Evolutionary conservation across 140 eudicot genomes (phyloP).

Genomic region (Senecio squalidus): DNA sequence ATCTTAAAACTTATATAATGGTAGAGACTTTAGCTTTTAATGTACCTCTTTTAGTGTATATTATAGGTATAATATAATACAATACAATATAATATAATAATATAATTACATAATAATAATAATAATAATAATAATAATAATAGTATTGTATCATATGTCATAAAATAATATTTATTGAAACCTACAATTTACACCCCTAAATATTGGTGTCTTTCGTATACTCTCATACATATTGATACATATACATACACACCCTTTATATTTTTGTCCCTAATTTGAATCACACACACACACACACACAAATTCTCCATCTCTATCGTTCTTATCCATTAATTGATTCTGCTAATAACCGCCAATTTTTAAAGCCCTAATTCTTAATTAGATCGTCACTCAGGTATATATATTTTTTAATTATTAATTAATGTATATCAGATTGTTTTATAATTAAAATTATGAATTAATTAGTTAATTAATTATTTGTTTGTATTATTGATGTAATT

Average conservation of each 20-base stretch:
- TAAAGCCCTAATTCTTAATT: constrained; percentile 24
- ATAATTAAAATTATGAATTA: too few relatives aligned
- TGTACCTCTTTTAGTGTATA: too few relatives aligned
- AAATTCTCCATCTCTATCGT: constrained; percentile 22
- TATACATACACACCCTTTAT: constrained; percentile 10
- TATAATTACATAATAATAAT: too few relatives aligned
- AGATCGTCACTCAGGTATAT: constrained; percentile 37
- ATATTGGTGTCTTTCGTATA: neutral
- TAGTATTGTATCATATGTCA: too few relatives aligned
- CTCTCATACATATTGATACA: too few relatives aligned
- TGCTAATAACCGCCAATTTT: constrained; percentile 26
- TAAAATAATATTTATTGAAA: too few relatives aligned
- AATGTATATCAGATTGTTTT: neutral
- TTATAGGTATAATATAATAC: too few relatives aligned
- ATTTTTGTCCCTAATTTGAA: constrained; percentile 31
- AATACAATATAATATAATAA: too few relatives aligned
- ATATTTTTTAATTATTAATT: constrained; percentile 8
- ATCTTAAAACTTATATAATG: too few relatives aligned
- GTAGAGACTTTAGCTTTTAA: too few relatives aligned
- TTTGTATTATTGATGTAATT: neutral
- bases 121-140: too few relatives aligned
- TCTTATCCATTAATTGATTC: constrained; percentile 40
- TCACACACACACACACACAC: constrained; percentile 20
- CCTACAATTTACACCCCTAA: constrained; percentile 16
- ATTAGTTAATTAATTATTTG: neutral